Base-by-base conservation (phyloP, 2,329 filamentous ascomycete species). In the Microascus cirrosus region DNA sequence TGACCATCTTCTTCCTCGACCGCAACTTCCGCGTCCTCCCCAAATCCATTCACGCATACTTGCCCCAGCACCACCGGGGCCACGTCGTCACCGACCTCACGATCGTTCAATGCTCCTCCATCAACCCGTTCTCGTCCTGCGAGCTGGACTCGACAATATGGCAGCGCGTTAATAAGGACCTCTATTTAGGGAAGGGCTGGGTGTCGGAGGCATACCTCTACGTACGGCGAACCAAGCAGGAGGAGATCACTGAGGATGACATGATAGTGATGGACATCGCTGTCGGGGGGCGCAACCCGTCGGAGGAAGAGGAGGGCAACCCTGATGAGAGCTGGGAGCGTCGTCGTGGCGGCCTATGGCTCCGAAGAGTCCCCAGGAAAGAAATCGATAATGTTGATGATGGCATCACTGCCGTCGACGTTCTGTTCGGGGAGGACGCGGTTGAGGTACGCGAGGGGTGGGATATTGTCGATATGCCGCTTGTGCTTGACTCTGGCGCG, bases 351-450 rank as follows among this genome's bases (percentile, higher is more conserved):
- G 91, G 90, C 2, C 74, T 96, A 39, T 96, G 92, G 91, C 77
- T 96, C 62, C 85, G 89, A 71, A 80, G 89, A 59, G 87, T 86
- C 18, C 77, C 81, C 34, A 88, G 86, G 67, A 80, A 82, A 62
- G 83, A 89, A 65, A 85, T 87, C 53, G 88, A 85, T 68, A 90
- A 95, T 67, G 87, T 85, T 3, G 83, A 84, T 59, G 79, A 81
- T 45, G 86, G 85, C 18, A 79, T 96, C 55, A 95, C 90, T 0
- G 87, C 85, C 3, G 77, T 96, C 6, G 92, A 96, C 67, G 83
- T 96, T 5, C 77, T 96, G 7, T 96, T 95, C 66, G 92, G 92
- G 22, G 84, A 92, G 22, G 92, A 96, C 68, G 93, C 92, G 11
- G 89, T 92, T 35, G 94, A 99, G 68, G 92, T 90, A 5, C 84